Base-by-base conservation (phyloP, 1,139 yeast genomes). In the Kazachstania sp. region DNA sequence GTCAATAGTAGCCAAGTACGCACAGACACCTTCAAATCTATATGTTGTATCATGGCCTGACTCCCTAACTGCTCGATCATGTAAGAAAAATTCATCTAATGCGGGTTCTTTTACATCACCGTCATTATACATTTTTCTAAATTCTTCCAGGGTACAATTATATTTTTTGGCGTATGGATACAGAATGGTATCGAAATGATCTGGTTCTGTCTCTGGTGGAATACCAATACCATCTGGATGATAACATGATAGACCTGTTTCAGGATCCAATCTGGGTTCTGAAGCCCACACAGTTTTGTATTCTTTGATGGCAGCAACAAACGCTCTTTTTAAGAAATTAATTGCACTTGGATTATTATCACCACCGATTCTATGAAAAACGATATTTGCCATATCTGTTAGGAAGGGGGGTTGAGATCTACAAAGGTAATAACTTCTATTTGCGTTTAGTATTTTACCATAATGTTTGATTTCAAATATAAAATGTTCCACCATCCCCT, bases 331-430 rank as follows among this genome's bases (percentile, higher is more conserved):
- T 51, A 92, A 71, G 51, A 88, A 79, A 46, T 79, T 83, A 26
- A 73, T 53, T 2, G 86, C 77, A 40, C 69, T 75, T 2, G 76
- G 74, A 44, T 64, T 67, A 23, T 49, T 50, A 8, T 51, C 57
- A 15, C 71, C 72, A 36, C 73, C 72, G 52, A 84, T 76, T 53
- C 79, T 80, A 26, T 80, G 72, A 61, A 78, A 87, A 0, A 87
- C 81, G 47, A 81, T 71, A 47, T 85, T 62, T 0, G 94, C 81
- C 95, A 92, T 86, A 65, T 92, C 98, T 0, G 97, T 92, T 54
- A 94, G 71, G 62, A 92, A 90, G n/a, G 98, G 98, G 1, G 98
- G 98, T 66, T 94, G 98, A 0, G 97, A 86, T 57, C 98, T 77
- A 49, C 95, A 84, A 49, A 92, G 71, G 62, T 87, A 94, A 68